Evolutionary conservation across 2,329 filamentous ascomycete species (phyloP).

Genomic region (Colletotrichum tamarilloi): DNA sequence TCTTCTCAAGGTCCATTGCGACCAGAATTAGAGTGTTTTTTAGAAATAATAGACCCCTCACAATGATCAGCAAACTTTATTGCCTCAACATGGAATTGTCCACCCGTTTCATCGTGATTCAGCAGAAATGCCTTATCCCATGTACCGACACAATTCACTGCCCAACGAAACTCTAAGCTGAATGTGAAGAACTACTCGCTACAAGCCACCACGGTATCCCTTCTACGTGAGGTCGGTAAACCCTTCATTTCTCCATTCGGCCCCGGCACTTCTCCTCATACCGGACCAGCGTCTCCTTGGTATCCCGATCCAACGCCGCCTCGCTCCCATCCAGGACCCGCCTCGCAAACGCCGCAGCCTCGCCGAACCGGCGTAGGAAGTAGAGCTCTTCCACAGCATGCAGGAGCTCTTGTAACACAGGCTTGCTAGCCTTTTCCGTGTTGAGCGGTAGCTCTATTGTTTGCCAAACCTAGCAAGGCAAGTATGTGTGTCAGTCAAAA

Average conservation of each 20-base stretch:
- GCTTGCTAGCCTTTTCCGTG: constrained; percentile 51
- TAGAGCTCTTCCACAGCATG: constrained; percentile 70
- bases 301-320: constrained; percentile 56
- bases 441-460: constrained; percentile 54
- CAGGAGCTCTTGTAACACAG: constrained; percentile 59
- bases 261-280: constrained; percentile 56
- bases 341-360: constrained; percentile 55
- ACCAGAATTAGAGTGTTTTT: constrained; percentile 12
- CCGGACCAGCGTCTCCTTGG: constrained; percentile 49
- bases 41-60: constrained; percentile 22
- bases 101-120: neutral
- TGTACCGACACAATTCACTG: too few species aligned
- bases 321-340: constrained; percentile 46
- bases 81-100: neutral
- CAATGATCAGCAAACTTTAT: constrained; percentile 16
- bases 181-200: too few species aligned
- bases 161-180: too few species aligned
- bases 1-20: neutral
- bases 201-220: too few species aligned
- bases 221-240: too few species aligned
- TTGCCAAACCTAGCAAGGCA: constrained; percentile 53
- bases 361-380: constrained; percentile 60
- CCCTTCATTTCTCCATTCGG: constrained; percentile 37
- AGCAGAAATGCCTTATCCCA: neutral
- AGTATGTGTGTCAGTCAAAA: too few species aligned